Conservation (phyloP, 306 rosid genomes). For the Rosa chinensis region DNA sequence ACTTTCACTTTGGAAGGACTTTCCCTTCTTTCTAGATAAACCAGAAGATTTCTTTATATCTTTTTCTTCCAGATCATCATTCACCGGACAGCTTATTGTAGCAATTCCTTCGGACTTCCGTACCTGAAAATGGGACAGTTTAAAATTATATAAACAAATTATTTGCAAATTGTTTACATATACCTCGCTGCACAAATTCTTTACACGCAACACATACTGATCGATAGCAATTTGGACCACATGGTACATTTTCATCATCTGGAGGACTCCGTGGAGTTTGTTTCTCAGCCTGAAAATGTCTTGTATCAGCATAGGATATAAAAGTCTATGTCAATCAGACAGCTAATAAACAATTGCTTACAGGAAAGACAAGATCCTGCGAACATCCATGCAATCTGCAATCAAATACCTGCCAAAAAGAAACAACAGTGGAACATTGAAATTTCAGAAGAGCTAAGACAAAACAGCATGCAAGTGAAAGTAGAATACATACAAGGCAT, state of each 20-base stretch:
- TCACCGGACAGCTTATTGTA: conserved; percentile 48
- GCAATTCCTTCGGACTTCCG: conserved; percentile 57
- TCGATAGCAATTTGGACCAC: conserved; percentile 83
- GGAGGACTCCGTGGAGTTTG: conserved; percentile 67
- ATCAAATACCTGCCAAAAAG: conserved; percentile 71
- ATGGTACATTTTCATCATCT: conserved; percentile 59
- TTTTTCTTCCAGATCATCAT: conserved; percentile 64
- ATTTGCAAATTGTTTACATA: conserved; percentile 4
- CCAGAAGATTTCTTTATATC: conserved; percentile 51
- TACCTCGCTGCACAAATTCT: conserved; percentile 11
- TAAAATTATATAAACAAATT: conserved; percentile 31
- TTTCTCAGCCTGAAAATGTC: conserved; percentile 78
- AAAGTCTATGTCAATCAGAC: conserved; percentile 17
- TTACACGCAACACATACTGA: conserved; percentile 49
- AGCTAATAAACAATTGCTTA: conserved; percentile 37
- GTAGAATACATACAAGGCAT: conserved; percentile 69
- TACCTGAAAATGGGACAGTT: conserved; percentile 44
- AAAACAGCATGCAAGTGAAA: conserved; percentile 21
- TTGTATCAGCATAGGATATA: conserved; percentile 19
- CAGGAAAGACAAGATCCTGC: conserved; percentile 97
- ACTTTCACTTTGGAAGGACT: conserved; percentile 81
- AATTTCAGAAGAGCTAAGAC: not conserved
- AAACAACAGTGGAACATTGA: conserved; percentile 21
- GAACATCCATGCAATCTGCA: conserved; percentile 99
- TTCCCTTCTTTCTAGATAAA: conserved; percentile 55